Evolutionary conservation across 352 stramenopile genomes (phyloP), one percentile per base, ranked within the genome.

Genomic region (Pythium sp.): DNA sequence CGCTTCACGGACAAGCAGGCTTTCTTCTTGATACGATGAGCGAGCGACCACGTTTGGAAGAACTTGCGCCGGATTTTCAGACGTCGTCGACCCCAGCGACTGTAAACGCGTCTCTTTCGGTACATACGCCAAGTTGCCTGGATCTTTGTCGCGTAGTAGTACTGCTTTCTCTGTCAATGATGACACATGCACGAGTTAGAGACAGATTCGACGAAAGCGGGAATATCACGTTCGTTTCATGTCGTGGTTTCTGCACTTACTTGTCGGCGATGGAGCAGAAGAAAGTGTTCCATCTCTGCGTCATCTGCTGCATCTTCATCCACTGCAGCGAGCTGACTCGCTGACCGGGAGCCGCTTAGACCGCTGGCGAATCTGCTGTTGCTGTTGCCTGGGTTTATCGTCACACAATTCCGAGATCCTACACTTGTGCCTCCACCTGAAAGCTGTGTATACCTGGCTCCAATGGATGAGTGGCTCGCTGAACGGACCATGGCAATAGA

Each of bases 41-140:
- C 72, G 41, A 91, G 74, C 1, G 69, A 56, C 86, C 86, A 92
- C 12, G 82, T 61, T 36, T 86, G 68, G 28, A 90, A 84, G 22
- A 84, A 68, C 1, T 73, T 68, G 22, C 73, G 73, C 12, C 73
- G 74, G 0, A 72, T 47, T 4, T 63, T 62, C 18, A 55, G 76
- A 18, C 77, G 78, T 15, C 81, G 67, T 2, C 56, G 67, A 12
- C 70, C 68, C 86, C 86, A 94, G n/a, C 67, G 66, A 11, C 73
- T 49, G 71, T 82, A 94, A 2, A 71, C 69, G 0, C 75, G 74
- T 0, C 78, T 78, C 3, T 62, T 68, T 0, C 62, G 38, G 24
- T 74, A 64, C 84, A 92, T 92, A 14, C 81, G 74, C 82, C 81
- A 92, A 1, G 63, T 77, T 8, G 82, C 68, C 58, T 94, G 86